Base-by-base conservation (phyloP, 306 rosid genomes). In the Urtica urens region DNA sequence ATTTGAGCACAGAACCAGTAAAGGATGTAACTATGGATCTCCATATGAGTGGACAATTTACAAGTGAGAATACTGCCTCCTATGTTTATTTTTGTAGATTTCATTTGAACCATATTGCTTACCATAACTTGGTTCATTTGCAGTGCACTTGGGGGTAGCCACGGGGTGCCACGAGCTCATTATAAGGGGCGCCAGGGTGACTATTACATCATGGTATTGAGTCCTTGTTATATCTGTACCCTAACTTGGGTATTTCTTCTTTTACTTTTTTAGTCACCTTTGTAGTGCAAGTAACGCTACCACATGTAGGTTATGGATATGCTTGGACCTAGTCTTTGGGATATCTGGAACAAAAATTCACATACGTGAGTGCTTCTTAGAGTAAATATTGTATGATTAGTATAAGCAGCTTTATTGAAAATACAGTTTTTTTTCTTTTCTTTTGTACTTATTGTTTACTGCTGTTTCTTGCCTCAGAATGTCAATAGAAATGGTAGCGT, bases 1-100 rank as follows among this genome's bases (percentile, higher is more conserved):
- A 63, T 83, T 87, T 76, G 96, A 87, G 72, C 96, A 87, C 53
- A 78, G 87, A 65, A 87, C 76, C 51, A 87, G 96, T 71, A 83
- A 87, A 67, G 96, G 96, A 47, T 87, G 96, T 62, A 83, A 76
- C 57, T 71, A 78, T 50, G 87, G 96, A 10, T 87, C 94, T 23
- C 96, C 96, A 7, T 78, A 83, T 22, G 96, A 87, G 73, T 87
- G 96, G 96, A 93, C 80, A 70, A 90, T 87, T 55, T 87, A 87
- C 86, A 83, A 80, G 96, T 87, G 64, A 44, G 93, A 21, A 24
- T 25, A 42, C 8, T n/a, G 15, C 22, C 39, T 8, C 21, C 48
- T 58, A 55, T 23, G 31, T 18, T 4, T 2, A 10, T 13, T 27
- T 38, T 8, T 46, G 14, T 10, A 6, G 23, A 9, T 11, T 46